Percentiles rank a stretch among this genome's conserved stretches.
Evolutionary conservation across 192 early-diverging fungal genomes (phyloP).

Genomic region (Paraglomus brasilianum): DNA sequence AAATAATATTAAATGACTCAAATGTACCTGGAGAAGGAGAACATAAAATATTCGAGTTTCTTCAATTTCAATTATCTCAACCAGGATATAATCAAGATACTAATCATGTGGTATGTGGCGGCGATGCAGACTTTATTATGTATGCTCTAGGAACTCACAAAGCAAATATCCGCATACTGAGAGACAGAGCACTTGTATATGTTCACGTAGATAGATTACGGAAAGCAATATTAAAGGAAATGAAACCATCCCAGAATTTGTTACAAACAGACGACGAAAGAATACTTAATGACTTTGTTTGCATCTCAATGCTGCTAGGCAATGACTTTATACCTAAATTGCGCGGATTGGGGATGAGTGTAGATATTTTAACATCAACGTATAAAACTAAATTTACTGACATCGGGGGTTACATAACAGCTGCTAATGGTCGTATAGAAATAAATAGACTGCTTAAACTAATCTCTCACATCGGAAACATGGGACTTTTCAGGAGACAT

Average conservation of each 20-base stretch:
- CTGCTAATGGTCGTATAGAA: slow-evolving; percentile 4
- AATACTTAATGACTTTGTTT: slow-evolving; percentile 31
- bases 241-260: background rate
- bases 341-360: slow-evolving; percentile 1
- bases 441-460: background rate
- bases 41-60: slow-evolving; percentile 27
- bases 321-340: slow-evolving; percentile 28
- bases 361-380: slow-evolving; percentile 8
- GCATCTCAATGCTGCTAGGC: slow-evolving; percentile 24
- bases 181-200: background rate
- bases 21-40: slow-evolving; percentile 29
- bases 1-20: slow-evolving; percentile 30
- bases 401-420: background rate
- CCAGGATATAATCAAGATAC: background rate
- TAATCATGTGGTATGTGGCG: slow-evolving; percentile 24
- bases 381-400: slow-evolving; percentile 3
- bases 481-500: background rate
- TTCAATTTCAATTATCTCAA: slow-evolving; percentile 21
- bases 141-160: slow-evolving; percentile 22
- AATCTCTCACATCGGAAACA: background rate
- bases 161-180: slow-evolving; percentile 14
- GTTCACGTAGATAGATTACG: slow-evolving; percentile 15
- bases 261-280: background rate
- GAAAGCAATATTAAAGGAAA: slow-evolving; percentile 24
- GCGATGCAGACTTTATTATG: slow-evolving; percentile 29